Base-by-base conservation (phyloP, 2,329 filamentous ascomycete species). In the Pyricularia sp. region DNA sequence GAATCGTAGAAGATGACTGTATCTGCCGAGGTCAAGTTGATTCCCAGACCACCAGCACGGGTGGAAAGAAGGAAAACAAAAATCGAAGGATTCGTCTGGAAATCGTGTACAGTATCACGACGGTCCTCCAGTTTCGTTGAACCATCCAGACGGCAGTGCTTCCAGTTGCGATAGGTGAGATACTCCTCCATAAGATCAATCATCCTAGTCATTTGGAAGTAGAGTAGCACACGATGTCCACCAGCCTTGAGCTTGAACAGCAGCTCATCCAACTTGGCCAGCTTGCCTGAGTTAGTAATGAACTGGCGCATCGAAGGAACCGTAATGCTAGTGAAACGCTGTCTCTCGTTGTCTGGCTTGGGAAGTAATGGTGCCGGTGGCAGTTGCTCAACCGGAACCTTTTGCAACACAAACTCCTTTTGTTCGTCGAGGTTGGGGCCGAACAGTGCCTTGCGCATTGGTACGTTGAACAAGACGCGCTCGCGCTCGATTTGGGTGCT, bases 191-290 rank as follows among this genome's bases (percentile, higher is more conserved):
- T 97, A 67, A 99, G 81, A 75, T 99, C 93, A 73, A 99, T 97
- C 94, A 99, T 99, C 73, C 91, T 90, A 4, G 94, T 99, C 94
- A 99, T 99, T 81, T 99, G 94, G 90, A 99, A 99, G 82, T 99
- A 99, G 24, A 99, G 81, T 64, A 99, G 81, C 26, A 99, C 94
- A 72, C 94, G 92, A 71, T 99, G 94, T 44, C 90, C 90, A 68
- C 89, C 90, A 67, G 91, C 89, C 82, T 97, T 99, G 72, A 99
- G 87, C 75, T 92, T 84, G 74, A 90, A 90, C 16, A 99, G 83
- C 22, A 99, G 81, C 69, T 90, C 82, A 74, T 99, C 94, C 63
- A 99, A 81, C 73, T 92, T 91, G 61, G 92, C 93, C 66, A 99
- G 84, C 79, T 99, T 99, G 73, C 94, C 94, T 64, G 92, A 96